Percentiles rank a stretch among this genome's conserved stretches.
Conservation (phyloP, 2,329 filamentous ascomycete genomes). For the Fusarium bulbicola region DNA sequence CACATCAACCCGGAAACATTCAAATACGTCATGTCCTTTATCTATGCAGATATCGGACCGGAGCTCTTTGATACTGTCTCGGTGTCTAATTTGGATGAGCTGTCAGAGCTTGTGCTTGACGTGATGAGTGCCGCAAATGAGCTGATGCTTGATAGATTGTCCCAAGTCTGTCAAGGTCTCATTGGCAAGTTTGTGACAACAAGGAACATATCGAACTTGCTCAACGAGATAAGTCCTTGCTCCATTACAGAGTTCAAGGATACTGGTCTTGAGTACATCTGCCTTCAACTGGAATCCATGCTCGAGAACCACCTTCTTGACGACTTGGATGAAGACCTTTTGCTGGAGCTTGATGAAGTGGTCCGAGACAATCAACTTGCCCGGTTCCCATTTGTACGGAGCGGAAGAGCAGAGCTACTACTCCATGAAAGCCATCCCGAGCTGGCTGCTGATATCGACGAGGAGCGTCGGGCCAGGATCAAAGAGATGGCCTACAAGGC, state of each 20-base stretch:
- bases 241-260: constrained; percentile 88
- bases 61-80: constrained; percentile 84
- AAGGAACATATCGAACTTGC: constrained; percentile 83
- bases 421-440: constrained; percentile 73
- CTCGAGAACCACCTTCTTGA: constrained; percentile 90
- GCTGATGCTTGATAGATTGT: constrained; percentile 91
- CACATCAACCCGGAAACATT: constrained; percentile 82
- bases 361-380: constrained; percentile 85
- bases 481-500: constrained; percentile 78
- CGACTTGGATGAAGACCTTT: constrained; percentile 84
- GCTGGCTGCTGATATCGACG: constrained; percentile 71
- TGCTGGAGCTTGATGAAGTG: constrained; percentile 80
- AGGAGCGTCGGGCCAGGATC: constrained; percentile 74
- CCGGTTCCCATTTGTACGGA: constrained; percentile 79
- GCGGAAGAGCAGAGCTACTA: constrained; percentile 73
- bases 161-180: constrained; percentile 86
- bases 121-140: constrained; percentile 92
- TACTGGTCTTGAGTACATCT: constrained; percentile 88
- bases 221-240: constrained; percentile 88
- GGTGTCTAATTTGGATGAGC: constrained; percentile 77
- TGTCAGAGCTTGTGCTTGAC: constrained; percentile 89
- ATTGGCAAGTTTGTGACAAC: constrained; percentile 86
- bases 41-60: constrained; percentile 84
- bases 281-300: constrained; percentile 89
- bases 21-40: constrained; percentile 77